A percentile compares a stretch with the other conserved stretches of the same genome.
These are phyloP conservation scores for Ogataea minuta DNA, from an alignment of 805 yeast genomes.

Conservation along the genomic window DNA sequence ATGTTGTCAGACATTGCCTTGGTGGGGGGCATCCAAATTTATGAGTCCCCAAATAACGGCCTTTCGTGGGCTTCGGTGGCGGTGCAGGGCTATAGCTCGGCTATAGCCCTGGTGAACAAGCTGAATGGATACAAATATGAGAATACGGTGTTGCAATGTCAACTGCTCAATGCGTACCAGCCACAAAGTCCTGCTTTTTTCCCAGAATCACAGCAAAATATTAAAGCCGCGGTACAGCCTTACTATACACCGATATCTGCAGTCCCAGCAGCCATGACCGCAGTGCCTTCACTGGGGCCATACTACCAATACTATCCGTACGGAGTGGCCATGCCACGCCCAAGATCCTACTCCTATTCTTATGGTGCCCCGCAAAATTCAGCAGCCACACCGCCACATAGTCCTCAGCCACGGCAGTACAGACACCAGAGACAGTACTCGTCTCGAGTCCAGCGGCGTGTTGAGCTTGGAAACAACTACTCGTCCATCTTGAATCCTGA, in stretches of 20 bases:
- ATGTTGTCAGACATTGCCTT: background rate
- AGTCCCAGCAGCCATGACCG: constrained; percentile 3
- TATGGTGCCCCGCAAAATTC: constrained; percentile 7
- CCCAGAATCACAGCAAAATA: constrained; percentile 9
- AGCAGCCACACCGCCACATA: constrained; percentile 6
- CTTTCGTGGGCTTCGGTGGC: constrained; percentile 23
- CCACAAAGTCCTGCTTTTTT: constrained; percentile 6
- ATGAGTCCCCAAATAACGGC: constrained; percentile 21
- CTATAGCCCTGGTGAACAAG: constrained; percentile 12
- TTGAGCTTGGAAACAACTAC: constrained; percentile 27
- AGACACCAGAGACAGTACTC: constrained; percentile 5
- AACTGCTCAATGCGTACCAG: constrained; percentile 12
- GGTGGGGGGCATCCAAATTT: constrained; percentile 17
- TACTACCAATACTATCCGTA: constrained; percentile 14
- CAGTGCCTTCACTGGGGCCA: constrained; percentile 6
- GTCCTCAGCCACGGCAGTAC: constrained; percentile 7
- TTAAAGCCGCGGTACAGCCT: constrained; percentile 4
- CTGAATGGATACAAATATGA: constrained; percentile 23
- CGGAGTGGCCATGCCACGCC: constrained; percentile 6
- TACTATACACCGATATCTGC: constrained; percentile 8
- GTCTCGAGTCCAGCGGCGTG: constrained; percentile 7
- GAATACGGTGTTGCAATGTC: constrained; percentile 18
- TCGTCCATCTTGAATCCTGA: constrained; percentile 27
- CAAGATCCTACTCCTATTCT: constrained; percentile 9
- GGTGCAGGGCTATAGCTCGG: constrained; percentile 10